phyloP scores from a whole-genome alignment of 352 stramenopile genomes.

The Globisporangium perplexum region DNA sequence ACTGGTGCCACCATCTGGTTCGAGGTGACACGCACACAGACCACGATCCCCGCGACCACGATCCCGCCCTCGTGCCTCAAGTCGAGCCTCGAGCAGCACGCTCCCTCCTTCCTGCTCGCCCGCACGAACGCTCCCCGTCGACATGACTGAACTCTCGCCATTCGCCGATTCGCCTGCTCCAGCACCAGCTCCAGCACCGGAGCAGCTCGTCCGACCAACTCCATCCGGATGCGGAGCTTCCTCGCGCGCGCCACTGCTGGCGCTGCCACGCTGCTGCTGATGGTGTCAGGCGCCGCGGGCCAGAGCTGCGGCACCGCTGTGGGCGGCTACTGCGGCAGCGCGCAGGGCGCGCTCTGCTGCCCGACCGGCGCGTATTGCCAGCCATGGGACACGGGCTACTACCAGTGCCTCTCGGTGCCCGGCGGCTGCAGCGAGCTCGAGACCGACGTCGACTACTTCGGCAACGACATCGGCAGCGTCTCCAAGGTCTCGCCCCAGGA shows the following conservation, averaged over 20 bases:
- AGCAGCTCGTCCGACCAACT: too few species aligned
- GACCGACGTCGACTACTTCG: conserved; percentile 44
- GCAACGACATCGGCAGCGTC: conserved; percentile 29
- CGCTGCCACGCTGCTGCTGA: not conserved
- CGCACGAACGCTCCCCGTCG: too few species aligned
- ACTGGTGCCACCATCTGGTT: too few species aligned
- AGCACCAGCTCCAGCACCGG: not conserved
- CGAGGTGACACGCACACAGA: too few species aligned
- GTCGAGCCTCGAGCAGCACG: too few species aligned
- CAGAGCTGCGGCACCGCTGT: conserved; percentile 19
- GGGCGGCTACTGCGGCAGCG: conserved; percentile 37
- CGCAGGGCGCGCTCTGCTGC: conserved; percentile 30
- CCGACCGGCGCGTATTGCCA: conserved; percentile 30
- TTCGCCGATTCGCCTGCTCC: not conserved
- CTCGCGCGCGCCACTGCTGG: not conserved
- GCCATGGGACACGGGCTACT: conserved; percentile 44
- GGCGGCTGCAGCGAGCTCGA: conserved; percentile 29
- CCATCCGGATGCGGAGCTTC: not conserved
- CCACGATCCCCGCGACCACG: too few species aligned
- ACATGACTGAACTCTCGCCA: not conserved
- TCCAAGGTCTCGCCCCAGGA: conserved; percentile 23
- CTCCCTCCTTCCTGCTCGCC: not conserved
- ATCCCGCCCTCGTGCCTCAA: too few species aligned
- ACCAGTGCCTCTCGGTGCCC: conserved; percentile 39
- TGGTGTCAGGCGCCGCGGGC: not conserved